Base-by-base conservation (phyloP, 2,329 filamentous ascomycete genomes). In the Epichloe gansuensis region DNA sequence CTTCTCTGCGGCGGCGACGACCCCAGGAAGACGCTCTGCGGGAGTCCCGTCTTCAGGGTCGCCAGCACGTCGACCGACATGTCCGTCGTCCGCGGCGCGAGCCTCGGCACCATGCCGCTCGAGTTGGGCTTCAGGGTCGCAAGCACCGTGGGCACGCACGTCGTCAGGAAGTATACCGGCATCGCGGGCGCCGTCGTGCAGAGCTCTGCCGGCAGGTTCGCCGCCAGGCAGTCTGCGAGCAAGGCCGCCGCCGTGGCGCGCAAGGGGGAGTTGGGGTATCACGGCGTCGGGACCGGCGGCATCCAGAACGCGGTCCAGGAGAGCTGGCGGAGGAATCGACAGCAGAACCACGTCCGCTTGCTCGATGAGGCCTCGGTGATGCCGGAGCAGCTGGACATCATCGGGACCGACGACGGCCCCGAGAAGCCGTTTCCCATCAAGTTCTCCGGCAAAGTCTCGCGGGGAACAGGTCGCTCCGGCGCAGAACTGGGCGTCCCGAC, bases 1-100 rank as follows among this genome's bases (percentile, higher is more conserved):
- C 76, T 86, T 0, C 68, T 87, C 8, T 85, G 81, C 55, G 65
- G 71, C 0, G 77, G 67, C 0, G 54, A 58, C 2, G 58, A 61
- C 2, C 57, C 56, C 13, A 77, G 76, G 57, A 82, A 78, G 58
- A 70, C 77, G 0, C 71, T 87, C 0, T 85, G 82, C 54, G 74
- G 76, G 0, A 85, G 81, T 55, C 83, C 84, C 0, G 75, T 84
- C 0, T 87, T 87, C 57, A 74, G 84, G 15, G 70, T 87, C n/a
- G 75, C 84, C 2, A 86, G 82, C 55, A 79, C 80, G 0, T 83
- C 81, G 0, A 71, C 74, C 0, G 80, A 81, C 54, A 71, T 76
- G 0, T 80, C 78, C 59, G 75, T 81, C 0, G 62, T 86, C 2
- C 76, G 81, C 7, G 84, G 84, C 0, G 82, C 84, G 0, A 83